Evolutionary conservation across 768 basidiomycete species (phyloP).

Genomic region (Phaffia tasmanica): DNA sequence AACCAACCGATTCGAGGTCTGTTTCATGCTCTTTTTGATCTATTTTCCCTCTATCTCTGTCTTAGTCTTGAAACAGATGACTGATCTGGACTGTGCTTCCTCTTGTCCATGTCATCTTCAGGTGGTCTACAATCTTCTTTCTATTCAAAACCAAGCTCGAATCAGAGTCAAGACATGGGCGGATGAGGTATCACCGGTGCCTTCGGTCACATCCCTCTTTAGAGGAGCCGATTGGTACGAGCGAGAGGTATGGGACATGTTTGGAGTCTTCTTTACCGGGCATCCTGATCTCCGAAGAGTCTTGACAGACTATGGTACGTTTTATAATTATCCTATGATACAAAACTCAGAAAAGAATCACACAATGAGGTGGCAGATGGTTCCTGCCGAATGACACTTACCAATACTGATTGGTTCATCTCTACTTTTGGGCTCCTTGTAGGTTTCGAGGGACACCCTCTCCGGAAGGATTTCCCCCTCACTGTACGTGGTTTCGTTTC

Average conservation of each 20-base stretch:
- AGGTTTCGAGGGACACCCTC: constrained; percentile 94
- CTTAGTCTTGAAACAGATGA: too few species aligned
- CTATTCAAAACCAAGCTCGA: constrained; percentile 57
- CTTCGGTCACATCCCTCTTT: constrained; percentile 66
- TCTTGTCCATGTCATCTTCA: constrained; percentile 7
- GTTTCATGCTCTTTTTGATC: constrained; percentile 3
- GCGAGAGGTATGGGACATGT: constrained; percentile 96
- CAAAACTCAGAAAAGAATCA: not conserved
- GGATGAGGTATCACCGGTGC: constrained; percentile 81
- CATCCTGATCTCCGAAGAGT: constrained; percentile 98
- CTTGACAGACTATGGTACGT: constrained; percentile 85
- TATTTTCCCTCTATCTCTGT: too few species aligned
- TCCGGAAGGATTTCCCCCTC: constrained; percentile 96
- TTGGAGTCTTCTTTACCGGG: constrained; percentile 85
- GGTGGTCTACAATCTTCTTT: constrained; percentile 88
- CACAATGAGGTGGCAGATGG: not conserved
- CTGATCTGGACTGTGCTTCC: not conserved
- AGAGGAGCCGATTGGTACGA: constrained; percentile 98
- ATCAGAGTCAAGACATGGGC: constrained; percentile 97
- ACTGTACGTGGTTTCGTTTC: constrained; percentile 49
- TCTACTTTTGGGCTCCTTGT: not conserved
- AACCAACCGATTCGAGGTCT: constrained; percentile 62
- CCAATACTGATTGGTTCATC: too few species aligned
- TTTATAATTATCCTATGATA: constrained; percentile 19
- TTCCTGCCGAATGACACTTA: too few species aligned